Base-by-base conservation (phyloP, 2,329 filamentous ascomycete species). In the Byssochlamys sp. region DNA sequence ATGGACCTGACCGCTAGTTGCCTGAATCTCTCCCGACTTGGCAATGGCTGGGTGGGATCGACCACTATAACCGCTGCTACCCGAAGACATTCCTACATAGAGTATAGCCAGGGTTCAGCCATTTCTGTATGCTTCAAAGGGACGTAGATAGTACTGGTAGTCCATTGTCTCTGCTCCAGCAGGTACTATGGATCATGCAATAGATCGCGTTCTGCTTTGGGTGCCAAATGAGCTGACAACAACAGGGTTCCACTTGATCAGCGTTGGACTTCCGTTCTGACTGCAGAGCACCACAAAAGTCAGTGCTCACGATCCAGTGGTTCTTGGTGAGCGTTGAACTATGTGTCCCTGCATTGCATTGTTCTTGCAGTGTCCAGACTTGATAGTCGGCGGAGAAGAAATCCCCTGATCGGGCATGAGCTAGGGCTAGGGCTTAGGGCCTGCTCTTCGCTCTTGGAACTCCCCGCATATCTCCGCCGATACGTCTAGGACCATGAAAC, bases 391-490 rank as follows among this genome's bases (percentile, higher is more conserved):
- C 25, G 49, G 24, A 51, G 49, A 28, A 28, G 12, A 26, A 14
- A 51, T 28, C 24, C 27, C 49, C 24, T 28, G 27, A 51, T 28
- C 49, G 49, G 49, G 49, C 49, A 28, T 24, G 27, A 51, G 49
- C 49, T 51, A 51, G 49, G 49, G 49, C 49, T 51, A 51, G 49
- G 49, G 49, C 49, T 51, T 28, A 51, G 49, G 49, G 49, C 49
- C n/a, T 28, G 24, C 49, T 51, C 49, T 28, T 28, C 49, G 49
- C 49, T 14, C 25, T 31, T 51, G 10, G 25, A 28, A 26, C 49
- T 26, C 10, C 49, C 49, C 26, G 24, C 49, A 26, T 19, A 26
- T 51, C 24, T 25, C 24, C 25, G 7, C 45, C 14, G 45, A 26
- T 51, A 19, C 14, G 25, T 26, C 49, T 14, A 14, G 49, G 49